phyloP scores from a whole-genome alignment of 2,329 filamentous ascomycete species.

The Helicocarpus griseus region DNA sequence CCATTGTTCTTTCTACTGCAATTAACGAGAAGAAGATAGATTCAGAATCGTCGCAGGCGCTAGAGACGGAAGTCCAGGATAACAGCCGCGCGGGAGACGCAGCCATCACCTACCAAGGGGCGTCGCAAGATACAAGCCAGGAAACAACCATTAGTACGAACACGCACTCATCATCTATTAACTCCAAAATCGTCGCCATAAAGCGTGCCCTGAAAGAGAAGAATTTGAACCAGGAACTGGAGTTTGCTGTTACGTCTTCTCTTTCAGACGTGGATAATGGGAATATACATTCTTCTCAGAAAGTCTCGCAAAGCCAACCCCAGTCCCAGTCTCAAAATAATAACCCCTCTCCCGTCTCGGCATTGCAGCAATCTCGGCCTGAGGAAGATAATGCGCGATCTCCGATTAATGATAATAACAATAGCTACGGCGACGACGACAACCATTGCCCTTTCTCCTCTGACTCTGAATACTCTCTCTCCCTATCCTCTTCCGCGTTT shows the following conservation, averaged over 20 bases:
- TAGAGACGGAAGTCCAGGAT: not conserved
- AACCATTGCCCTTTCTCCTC: not conserved
- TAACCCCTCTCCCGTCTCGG: not conserved
- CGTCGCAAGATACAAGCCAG: not conserved
- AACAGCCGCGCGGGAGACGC: not conserved
- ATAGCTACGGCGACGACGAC: not conserved
- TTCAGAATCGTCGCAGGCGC: not conserved
- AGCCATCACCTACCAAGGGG: not conserved
- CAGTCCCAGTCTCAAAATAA: not conserved
- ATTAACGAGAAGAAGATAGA: not conserved
- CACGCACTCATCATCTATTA: slow-evolving; percentile 4
- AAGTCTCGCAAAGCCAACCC: not conserved
- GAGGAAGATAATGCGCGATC: not conserved
- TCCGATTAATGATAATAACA: not conserved
- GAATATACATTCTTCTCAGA: not conserved
- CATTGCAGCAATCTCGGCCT: not conserved
- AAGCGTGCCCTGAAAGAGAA: slow-evolving; percentile 11
- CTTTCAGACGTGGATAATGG: slow-evolving; percentile 7
- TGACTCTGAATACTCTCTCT: slow-evolving; percentile 15
- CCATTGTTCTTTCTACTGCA: not conserved
- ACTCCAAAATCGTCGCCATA: slow-evolving; percentile 9
- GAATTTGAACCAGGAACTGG: slow-evolving; percentile 8
- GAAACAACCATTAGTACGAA: not conserved
- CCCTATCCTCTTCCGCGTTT: slow-evolving; percentile 21
- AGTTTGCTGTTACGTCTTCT: slow-evolving; percentile 8